A percentile compares a stretch with the other conserved stretches of the same genome.
Evolutionary conservation across 495 filamentous ascomycete species (phyloP).

Genomic region (Xylaria curta): DNA sequence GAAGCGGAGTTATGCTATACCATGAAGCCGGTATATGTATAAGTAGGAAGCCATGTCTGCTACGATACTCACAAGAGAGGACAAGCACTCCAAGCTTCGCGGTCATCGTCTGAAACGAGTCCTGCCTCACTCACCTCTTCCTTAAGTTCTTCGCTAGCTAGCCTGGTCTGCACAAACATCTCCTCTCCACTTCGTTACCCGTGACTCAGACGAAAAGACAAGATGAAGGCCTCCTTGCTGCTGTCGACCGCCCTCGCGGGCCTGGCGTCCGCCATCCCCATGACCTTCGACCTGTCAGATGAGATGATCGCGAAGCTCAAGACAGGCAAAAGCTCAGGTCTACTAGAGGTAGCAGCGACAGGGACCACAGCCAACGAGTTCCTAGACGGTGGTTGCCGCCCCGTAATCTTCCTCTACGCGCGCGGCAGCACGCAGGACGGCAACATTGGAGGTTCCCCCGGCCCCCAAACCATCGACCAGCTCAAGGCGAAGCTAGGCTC

Average conservation of each 20-base stretch:
- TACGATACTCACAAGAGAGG: background rate
- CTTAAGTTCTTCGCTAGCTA: background rate
- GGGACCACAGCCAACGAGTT: conserved; percentile 52
- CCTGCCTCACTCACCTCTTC: background rate
- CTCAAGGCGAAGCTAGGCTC: conserved; percentile 39
- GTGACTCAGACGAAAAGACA: conserved; percentile 14
- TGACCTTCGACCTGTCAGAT: conserved; percentile 38
- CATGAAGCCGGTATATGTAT: background rate
- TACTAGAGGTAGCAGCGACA: conserved; percentile 15
- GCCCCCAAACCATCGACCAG: conserved; percentile 38
- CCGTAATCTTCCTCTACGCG: conserved; percentile 59
- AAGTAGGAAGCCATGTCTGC: background rate
- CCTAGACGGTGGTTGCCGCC: conserved; percentile 49
- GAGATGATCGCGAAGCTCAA: conserved; percentile 29
- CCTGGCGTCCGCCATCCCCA: conserved; percentile 33
- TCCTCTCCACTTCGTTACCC: background rate
- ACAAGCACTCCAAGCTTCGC: background rate
- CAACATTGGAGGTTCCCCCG: conserved; percentile 48
- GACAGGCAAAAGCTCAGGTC: conserved; percentile 9
- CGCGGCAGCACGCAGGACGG: conserved; percentile 57
- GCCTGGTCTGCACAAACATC: background rate
- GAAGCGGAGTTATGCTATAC: background rate
- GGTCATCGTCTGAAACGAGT: conserved; percentile 3
- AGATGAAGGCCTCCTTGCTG: conserved; percentile 36
- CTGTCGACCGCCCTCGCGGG: conserved; percentile 32